Evolutionary conservation across 164 flowering plant genomes (phyloP), one percentile per base, ranked within the genome.

Genomic region (Saururus chinensis): DNA sequence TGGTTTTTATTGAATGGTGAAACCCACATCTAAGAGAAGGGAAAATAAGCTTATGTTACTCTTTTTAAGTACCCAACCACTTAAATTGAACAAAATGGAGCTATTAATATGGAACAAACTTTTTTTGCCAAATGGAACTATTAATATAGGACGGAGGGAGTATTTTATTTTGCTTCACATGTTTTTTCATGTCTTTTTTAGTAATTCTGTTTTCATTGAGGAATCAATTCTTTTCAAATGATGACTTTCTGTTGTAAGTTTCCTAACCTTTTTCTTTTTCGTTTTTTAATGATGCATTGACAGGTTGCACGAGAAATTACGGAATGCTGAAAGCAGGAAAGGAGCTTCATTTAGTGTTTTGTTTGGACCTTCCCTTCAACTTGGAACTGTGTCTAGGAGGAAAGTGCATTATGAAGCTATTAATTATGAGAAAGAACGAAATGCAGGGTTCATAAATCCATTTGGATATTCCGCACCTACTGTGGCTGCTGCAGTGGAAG

Each of bases 371-470:
- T 82, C 84, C 48, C 82, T 86, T 72, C 64, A 57, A 68, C 82
- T 88, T 71, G 97, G 97, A 21, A 79, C 85, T 61, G 54, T 91
- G 64, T 88, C 96, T 24, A 88, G 83, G 74, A 83, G 95, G 74
- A 83, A 84, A 72, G 85, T 85, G 53, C 64, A 84, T 73, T 69
- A 68, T 77, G 97, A 91, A 73, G 84, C 93, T 53, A 69, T 86
- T 56, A 82, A 81, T 59, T 88, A 86, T 70, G 93, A 88, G 73
- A 84, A 70, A 72, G 93, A 88, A 63, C 74, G 87, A 57, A 83
- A 88, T 81, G 89, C 76, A 53, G 88, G 97, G 51, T 82, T 83
- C 67, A 60, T 86, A 60, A 83, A 87, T 60, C 92, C 93, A 25
- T 86, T 91, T 78, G 89, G 95, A 57, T 86, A 83, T 71, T 91